Percentiles rank a stretch among this genome's conserved stretches.
Conservation (phyloP, 768 basidiomycete genomes). For the Leccinum sublutescens region DNA sequence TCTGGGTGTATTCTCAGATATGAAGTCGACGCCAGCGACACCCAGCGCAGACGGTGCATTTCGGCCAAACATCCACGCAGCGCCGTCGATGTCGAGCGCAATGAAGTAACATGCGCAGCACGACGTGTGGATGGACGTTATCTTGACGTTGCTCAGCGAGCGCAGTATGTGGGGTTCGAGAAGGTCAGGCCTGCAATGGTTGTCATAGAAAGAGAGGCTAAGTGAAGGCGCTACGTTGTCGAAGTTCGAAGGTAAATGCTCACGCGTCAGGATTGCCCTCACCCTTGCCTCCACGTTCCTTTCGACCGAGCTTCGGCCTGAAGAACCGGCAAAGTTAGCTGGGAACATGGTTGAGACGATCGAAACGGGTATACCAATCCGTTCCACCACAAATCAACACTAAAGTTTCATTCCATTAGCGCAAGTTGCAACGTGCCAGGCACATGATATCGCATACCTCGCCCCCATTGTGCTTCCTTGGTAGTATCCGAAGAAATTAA, state of each 20-base stretch:
- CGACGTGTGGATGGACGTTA: slow-evolving; percentile 69
- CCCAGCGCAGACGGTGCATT: slow-evolving; percentile 72
- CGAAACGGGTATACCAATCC: slow-evolving; percentile 63
- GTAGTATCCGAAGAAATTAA: slow-evolving; percentile 20
- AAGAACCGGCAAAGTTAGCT: slow-evolving; percentile 14
- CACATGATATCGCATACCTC: slow-evolving; percentile 28
- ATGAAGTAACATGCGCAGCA: slow-evolving; percentile 78
- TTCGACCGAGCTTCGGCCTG: slow-evolving; percentile 77
- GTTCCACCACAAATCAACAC: slow-evolving; percentile 86
- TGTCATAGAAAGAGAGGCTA: background rate
- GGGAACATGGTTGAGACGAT: background rate
- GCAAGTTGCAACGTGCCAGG: slow-evolving; percentile 7
- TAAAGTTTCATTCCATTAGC: slow-evolving; percentile 32
- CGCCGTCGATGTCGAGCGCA: slow-evolving; percentile 68
- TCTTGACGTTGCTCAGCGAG: slow-evolving; percentile 78
- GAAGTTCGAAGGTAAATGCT: slow-evolving; percentile 6
- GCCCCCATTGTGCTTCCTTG: slow-evolving; percentile 44
- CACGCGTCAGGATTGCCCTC: slow-evolving; percentile 42
- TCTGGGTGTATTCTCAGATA: slow-evolving; percentile 77
- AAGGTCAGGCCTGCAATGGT: slow-evolving; percentile 68
- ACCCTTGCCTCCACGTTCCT: slow-evolving; percentile 56
- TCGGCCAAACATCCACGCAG: slow-evolving; percentile 89
- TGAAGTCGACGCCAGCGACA: slow-evolving; percentile 47
- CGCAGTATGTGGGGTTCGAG: slow-evolving; percentile 87
- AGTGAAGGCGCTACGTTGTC: slow-evolving; percentile 7